Percentiles rank a stretch among this genome's conserved stretches.
Conservation (phyloP, 371 early-diverging fungal species). For the Astathelohania contejeani region DNA sequence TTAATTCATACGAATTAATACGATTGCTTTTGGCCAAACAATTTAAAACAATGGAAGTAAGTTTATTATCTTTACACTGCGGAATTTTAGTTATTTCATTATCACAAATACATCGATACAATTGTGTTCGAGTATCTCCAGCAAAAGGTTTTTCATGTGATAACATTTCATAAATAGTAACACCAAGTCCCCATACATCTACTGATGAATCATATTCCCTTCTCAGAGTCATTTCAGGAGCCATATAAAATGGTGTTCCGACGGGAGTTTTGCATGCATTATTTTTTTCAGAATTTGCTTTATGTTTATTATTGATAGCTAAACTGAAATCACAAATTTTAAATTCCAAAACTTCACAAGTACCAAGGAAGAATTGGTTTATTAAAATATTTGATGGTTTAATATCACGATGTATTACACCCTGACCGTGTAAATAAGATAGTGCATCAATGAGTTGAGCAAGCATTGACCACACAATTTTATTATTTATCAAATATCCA, state of each 20-base stretch:
- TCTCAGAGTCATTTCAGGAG: conserved; percentile 46
- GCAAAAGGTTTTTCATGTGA: conserved; percentile 33
- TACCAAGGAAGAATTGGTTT: conserved; percentile 8
- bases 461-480: conserved; percentile 34
- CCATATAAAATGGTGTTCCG: conserved; percentile 48
- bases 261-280: conserved; percentile 10
- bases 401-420: conserved; percentile 52
- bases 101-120: conserved; percentile 20
- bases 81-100: conserved; percentile 6
- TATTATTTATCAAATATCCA: background rate
- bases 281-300: background rate
- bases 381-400: conserved; percentile 52
- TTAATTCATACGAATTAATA: conserved; percentile 4
- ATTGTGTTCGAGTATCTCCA: conserved; percentile 18
- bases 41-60: conserved; percentile 16
- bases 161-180: background rate
- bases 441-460: conserved; percentile 46
- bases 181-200: conserved; percentile 1
- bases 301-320: conserved; percentile 8
- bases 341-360: conserved; percentile 30
- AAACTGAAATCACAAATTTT: conserved; percentile 50
- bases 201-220: conserved; percentile 11
- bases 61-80: background rate
- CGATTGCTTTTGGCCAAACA: conserved; percentile 30
- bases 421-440: conserved; percentile 42